Base-by-base conservation (phyloP, 345 rosid species). In the Brassica rapa region DNA sequence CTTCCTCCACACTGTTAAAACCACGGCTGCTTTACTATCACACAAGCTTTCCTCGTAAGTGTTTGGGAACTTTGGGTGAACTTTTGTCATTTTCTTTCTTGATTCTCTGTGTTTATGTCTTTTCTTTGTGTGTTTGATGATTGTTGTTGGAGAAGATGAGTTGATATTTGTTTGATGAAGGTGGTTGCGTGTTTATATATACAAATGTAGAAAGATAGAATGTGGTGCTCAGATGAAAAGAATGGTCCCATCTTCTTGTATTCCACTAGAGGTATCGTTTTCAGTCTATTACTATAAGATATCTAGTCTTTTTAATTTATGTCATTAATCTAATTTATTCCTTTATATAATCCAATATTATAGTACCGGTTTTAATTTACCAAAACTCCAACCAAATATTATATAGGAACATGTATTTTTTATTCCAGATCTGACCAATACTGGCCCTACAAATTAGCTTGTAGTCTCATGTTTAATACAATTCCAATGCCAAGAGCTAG, bases 1-100 rank as follows among this genome's bases (percentile, higher is more conserved):
- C 77, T 95, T 95, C 85, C 82, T 91, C 99, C 99, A 95, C 57
- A 95, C 98, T n/a, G 98, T 95, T 65, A 80, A 71, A 0, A 91
- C 77, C 15, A 84, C 72, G 24, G 78, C 69, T 37, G 81, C 85
- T 43, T 72, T 75, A 27, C 32, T 68, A 21, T 53, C 74, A 4
- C 56, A 71, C 12, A 75, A 27, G 37, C 80, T 10, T 21, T 51
- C 75, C 21, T 67, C 66, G 43, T 53, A 39, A 16, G 84, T 30
- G 81, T 14, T 35, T 75, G 68, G 11, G 76, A 72, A 55, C 43
- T 83, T 83, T 39, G 99, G 99, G 79, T 91, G 74, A 11, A 95
- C 92, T 81, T 85, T 95, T 24, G 90, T 82, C 99, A 95, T 95
- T 55, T 41, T 72, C 78, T 35, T 71, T 51, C 16, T 51, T 51